Evolutionary conservation across 1,139 yeast genomes (phyloP).

Genomic region (Candida sanyaensis): DNA sequence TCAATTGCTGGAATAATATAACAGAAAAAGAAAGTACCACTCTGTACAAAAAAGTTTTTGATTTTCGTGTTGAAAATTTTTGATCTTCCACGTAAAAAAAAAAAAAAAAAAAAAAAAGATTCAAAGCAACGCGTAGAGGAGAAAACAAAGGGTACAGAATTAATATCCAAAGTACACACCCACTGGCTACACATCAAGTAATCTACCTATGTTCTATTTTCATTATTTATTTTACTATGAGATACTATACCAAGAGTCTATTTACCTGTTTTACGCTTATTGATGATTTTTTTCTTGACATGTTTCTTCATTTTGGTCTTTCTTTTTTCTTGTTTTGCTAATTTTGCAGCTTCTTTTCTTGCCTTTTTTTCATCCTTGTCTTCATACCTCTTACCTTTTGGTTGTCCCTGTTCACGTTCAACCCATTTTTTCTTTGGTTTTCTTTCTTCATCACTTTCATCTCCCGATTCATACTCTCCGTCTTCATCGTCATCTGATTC

Average conservation of each 20-base stretch:
- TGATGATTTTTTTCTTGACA: constrained; percentile 76
- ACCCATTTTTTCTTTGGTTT: constrained; percentile 40
- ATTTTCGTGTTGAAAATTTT: constrained; percentile 9
- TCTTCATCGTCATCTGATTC: constrained; percentile 19
- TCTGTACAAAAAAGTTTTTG: neutral
- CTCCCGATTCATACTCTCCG: constrained; percentile 6
- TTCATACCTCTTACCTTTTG: constrained; percentile 75
- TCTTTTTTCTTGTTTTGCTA: constrained; percentile 83
- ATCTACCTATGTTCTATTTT: neutral
- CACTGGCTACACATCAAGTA: neutral
- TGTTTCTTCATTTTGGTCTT: constrained; percentile 91
- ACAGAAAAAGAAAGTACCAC: neutral
- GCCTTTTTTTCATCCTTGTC: constrained; percentile 84
- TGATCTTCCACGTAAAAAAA: constrained; percentile 8
- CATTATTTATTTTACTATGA: neutral
- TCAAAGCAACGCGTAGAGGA: neutral
- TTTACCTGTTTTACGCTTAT: constrained; percentile 45
- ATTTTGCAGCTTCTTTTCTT: constrained; percentile 82
- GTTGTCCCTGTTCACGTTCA: constrained; percentile 34
- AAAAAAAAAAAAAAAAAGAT: constrained; percentile 4
- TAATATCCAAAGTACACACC: constrained; percentile 1
- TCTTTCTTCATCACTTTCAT: constrained; percentile 17
- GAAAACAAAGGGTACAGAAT: neutral
- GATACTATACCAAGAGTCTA: constrained; percentile 2
- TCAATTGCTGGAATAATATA: neutral